These are phyloP conservation scores for Trametes cingulata DNA, from an alignment of 768 basidiomycete species.

Conservation along the genomic window DNA sequence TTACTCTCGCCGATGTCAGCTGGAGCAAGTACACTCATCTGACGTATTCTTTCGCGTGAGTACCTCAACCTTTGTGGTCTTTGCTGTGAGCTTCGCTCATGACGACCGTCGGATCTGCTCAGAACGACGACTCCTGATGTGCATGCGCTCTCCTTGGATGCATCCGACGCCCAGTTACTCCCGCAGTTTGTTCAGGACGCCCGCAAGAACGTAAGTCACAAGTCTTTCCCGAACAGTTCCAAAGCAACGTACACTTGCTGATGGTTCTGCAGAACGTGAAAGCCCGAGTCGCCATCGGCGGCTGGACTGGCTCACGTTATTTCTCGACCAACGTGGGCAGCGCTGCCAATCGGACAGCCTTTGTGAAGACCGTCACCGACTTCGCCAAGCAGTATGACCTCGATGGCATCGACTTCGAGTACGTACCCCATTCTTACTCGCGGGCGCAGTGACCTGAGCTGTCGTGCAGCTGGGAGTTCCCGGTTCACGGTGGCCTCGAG, in stretches of 20 bases:
- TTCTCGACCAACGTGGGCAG: slow-evolving; percentile 60
- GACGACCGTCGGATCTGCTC: not conserved
- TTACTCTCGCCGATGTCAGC: slow-evolving; percentile 45
- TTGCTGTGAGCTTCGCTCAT: not conserved
- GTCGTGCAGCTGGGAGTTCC: slow-evolving; percentile 79
- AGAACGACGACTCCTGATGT: slow-evolving; percentile 25
- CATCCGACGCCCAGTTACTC: slow-evolving; percentile 27
- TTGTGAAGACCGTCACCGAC: slow-evolving; percentile 53
- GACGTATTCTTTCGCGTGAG: slow-evolving; percentile 65
- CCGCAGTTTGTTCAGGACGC: slow-evolving; percentile 29
- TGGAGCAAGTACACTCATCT: slow-evolving; percentile 59
- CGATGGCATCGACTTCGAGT: slow-evolving; percentile 73
- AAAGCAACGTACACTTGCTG: too few relatives aligned
- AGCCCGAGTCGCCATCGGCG: slow-evolving; percentile 62
- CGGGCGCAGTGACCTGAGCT: not conserved
- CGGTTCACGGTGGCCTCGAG: slow-evolving; percentile 61
- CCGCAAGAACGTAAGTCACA: slow-evolving; percentile 26
- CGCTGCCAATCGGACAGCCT: slow-evolving; percentile 53
- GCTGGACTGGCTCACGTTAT: slow-evolving; percentile 64
- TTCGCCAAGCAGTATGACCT: slow-evolving; percentile 52
- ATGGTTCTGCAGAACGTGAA: slow-evolving; percentile 49
- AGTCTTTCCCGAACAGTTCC: too few relatives aligned
- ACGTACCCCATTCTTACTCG: slow-evolving; percentile 25
- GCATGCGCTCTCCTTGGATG: slow-evolving; percentile 26
- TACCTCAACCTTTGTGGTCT: slow-evolving; percentile 19